Evolutionary conservation across 805 yeast genomes (phyloP).

Genomic region (Wickerhamiella spandovensis): DNA sequence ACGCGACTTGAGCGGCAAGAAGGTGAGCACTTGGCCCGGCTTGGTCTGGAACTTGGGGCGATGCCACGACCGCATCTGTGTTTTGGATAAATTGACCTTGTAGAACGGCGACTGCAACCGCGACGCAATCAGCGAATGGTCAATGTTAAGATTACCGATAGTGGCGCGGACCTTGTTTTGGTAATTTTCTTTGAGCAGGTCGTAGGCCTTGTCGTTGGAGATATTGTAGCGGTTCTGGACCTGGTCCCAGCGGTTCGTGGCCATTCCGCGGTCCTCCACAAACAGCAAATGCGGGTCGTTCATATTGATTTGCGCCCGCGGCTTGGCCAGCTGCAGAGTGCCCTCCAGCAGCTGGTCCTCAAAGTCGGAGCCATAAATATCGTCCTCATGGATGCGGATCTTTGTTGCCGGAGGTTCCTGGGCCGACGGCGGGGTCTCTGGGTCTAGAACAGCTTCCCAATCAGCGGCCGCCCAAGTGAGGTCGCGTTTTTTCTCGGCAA

Average conservation of each 20-base stretch:
- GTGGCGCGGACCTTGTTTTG: conserved; percentile 88
- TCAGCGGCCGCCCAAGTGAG: conserved; percentile 15
- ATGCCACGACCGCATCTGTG: conserved; percentile 65
- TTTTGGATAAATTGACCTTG: conserved; percentile 57
- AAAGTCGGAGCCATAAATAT: conserved; percentile 23
- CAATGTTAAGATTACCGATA: conserved; percentile 78
- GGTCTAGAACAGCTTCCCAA: conserved; percentile 28
- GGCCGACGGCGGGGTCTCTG: conserved; percentile 27
- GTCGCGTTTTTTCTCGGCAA: not conserved
- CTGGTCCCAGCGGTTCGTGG: conserved; percentile 43
- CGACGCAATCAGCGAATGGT: conserved; percentile 80
- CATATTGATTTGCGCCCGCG: conserved; percentile 46
- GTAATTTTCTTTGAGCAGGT: conserved; percentile 66
- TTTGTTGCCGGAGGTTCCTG: not conserved
- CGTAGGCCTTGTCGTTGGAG: conserved; percentile 82
- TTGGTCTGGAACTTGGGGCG: conserved; percentile 62
- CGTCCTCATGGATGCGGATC: conserved; percentile 19
- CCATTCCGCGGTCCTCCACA: conserved; percentile 30
- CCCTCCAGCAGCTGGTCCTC: conserved; percentile 74
- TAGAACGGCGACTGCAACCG: conserved; percentile 84
- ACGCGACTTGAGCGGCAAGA: conserved; percentile 60
- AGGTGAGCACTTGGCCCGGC: conserved; percentile 64
- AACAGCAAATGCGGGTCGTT: conserved; percentile 76
- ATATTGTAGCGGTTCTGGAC: conserved; percentile 57
- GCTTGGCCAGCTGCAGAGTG: conserved; percentile 21